These are phyloP conservation scores for Fusarium annulatum DNA, from an alignment of 2,329 filamentous ascomycete genomes.

Conservation along the genomic window DNA sequence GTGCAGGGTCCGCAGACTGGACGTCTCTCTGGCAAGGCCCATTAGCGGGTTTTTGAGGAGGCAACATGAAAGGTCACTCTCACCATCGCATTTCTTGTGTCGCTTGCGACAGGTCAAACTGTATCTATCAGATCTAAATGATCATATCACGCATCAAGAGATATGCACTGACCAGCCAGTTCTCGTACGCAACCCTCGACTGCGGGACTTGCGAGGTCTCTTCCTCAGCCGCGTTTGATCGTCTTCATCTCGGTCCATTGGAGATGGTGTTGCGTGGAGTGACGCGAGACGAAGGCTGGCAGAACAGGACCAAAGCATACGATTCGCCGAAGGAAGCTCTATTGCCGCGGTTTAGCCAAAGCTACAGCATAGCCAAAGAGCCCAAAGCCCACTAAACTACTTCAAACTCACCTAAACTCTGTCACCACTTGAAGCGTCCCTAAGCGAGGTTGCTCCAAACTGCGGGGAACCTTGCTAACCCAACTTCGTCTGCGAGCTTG, in stretches of 20 bases:
- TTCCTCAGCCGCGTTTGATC: not conserved
- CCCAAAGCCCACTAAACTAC: accelerated
- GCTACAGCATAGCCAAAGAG: not conserved
- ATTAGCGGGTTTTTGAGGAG: not conserved
- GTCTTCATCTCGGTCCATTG: not conserved
- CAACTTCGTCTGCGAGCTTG: not conserved
- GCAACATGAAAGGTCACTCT: not conserved
- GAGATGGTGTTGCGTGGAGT: not conserved
- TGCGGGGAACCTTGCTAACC: not conserved
- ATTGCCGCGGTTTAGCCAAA: not conserved
- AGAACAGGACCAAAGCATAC: not conserved
- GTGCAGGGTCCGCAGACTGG: not conserved
- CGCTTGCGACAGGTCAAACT: not conserved
- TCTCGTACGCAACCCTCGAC: not conserved
- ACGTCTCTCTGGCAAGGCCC: not conserved
- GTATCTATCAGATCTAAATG: not conserved
- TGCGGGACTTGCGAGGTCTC: not conserved
- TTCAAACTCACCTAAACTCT: too few relatives aligned
- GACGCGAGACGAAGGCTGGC: not conserved
- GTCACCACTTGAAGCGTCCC: not conserved
- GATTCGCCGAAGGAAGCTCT: not conserved
- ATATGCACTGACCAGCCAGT: not conserved
- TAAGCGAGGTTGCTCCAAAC: not conserved
- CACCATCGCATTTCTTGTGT: not conserved
- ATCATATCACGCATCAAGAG: not conserved